phyloP scores from a whole-genome alignment of 305 asterid species.

The Fraxinus sp. region DNA sequence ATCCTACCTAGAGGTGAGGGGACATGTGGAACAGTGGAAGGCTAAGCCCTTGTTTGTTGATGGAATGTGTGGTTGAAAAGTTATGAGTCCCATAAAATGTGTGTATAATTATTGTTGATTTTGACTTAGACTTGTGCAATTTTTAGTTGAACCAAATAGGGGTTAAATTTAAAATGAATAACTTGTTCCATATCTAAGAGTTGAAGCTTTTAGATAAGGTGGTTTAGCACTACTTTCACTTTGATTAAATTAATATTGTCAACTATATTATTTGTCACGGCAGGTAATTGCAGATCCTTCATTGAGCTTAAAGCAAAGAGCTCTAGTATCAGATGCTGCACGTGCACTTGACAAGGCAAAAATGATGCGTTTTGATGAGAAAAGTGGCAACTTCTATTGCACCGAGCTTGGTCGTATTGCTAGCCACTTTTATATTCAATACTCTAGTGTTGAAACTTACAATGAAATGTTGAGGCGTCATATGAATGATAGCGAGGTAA shows the following conservation, averaged over 20 bases:
- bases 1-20: background rate
- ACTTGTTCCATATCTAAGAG: background rate
- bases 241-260: conserved; percentile 14
- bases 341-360: conserved; percentile 97
- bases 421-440: conserved; percentile 96
- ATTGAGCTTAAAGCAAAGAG: conserved; percentile 86
- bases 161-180: background rate
- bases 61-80: background rate
- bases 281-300: conserved; percentile 96
- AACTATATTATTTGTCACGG: conserved; percentile 23
- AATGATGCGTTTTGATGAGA: conserved; percentile 99
- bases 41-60: background rate
- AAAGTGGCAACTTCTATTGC: conserved; percentile 96
- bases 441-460: conserved; percentile 96
- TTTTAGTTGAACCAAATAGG: background rate
- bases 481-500: conserved; percentile 97
- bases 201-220: background rate
- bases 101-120: background rate
- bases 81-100: background rate
- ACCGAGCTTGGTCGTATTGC: conserved; percentile 99
- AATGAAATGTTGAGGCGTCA: conserved; percentile 87
- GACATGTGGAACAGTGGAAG: background rate
- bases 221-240: background rate
- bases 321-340: conserved; percentile 90
- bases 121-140: background rate